Evolutionary conservation across 1,139 yeast genomes (phyloP), one percentile per base, ranked within the genome.

Genomic region (Kodamaea sp.): DNA sequence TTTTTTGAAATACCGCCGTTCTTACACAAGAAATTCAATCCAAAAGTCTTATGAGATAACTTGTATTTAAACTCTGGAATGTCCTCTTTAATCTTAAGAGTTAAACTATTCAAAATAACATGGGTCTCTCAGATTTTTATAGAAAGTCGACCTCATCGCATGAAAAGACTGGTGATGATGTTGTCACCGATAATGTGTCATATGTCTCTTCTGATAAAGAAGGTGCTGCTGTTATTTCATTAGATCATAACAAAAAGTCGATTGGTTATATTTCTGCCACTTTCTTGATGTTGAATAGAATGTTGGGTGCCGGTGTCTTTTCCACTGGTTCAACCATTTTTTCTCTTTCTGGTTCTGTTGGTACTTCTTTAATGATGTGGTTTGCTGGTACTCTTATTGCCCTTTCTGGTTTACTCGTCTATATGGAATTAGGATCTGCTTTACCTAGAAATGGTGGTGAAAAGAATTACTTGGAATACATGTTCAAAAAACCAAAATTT

Each of bases 361-460:
- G 95, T 12, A 64, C 84, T 33, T 65, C 90, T 1, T 66, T 87
- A 41, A 62, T 84, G 43, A 66, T 87, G 61, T 87, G 95, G 95
- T 75, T 80, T 24, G 77, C 81, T 12, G 96, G 95, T 35, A 78
- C 88, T 8, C 44, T 84, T 22, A 80, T 86, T 49, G 87, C 95
- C 4, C 68, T 82, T 30, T 68, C 84, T 25, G 95, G 95, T 4
- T 67, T 86, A 49, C 73, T 79, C 54, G 88, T 84, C 6, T 87
- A 85, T 57, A 74, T 87, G 77, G 95, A 86, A 58, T 83, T 85
- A 60, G 95, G 95, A 11, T 76, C 88, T 8, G 88, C 87, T 30
- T 78, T 86, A 47, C 92, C 94, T 27, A 78, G 84, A 60, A 85
- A 86, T 54, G 96, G 96, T 48, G 96, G 95, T 48, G 95, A 86